Evolutionary conservation across 305 asterid species (phyloP).

Genomic region (Rubia balearica): DNA sequence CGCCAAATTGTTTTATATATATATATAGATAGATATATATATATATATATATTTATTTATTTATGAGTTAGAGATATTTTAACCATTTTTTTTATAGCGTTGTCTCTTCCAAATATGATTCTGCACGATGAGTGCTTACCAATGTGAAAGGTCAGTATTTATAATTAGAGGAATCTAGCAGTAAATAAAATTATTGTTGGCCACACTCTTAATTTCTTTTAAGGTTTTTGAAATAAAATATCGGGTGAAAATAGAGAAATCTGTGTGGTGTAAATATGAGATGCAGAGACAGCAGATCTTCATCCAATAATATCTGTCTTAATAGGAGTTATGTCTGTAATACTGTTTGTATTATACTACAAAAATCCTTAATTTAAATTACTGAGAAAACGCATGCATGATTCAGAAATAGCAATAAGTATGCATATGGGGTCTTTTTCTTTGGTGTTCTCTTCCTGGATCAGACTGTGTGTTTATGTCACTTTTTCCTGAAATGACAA

Average conservation of each 20-base stretch:
- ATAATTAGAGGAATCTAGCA: conserved; percentile 20
- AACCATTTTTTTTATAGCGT: conserved; percentile 39
- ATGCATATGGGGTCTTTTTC: neutral
- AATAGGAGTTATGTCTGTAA: neutral
- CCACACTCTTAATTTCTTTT: neutral
- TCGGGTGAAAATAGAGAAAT: neutral
- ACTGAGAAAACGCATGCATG: too few species aligned
- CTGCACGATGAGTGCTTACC: conserved; percentile 58
- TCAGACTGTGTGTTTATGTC: conserved; percentile 10
- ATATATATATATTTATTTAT: conserved; percentile 2
- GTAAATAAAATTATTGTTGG: conserved; percentile 9
- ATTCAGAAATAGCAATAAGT: neutral
- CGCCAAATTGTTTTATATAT: neutral
- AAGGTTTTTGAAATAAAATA: neutral
- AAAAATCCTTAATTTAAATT: neutral
- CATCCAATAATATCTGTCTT: neutral
- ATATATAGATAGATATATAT: neutral
- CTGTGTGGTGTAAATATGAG: neutral
- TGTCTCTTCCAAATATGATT: conserved; percentile 48
- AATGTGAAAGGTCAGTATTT: conserved; percentile 28
- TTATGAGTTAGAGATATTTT: neutral
- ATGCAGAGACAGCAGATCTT: neutral
- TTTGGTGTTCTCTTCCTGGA: conserved; percentile 4
- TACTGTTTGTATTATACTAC: neutral
- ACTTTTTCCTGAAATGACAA: neutral